A percentile compares a stretch with the other conserved stretches of the same genome.
Conservation (phyloP, 2,329 filamentous ascomycete species). For the Trematosphaeria pertusa region DNA sequence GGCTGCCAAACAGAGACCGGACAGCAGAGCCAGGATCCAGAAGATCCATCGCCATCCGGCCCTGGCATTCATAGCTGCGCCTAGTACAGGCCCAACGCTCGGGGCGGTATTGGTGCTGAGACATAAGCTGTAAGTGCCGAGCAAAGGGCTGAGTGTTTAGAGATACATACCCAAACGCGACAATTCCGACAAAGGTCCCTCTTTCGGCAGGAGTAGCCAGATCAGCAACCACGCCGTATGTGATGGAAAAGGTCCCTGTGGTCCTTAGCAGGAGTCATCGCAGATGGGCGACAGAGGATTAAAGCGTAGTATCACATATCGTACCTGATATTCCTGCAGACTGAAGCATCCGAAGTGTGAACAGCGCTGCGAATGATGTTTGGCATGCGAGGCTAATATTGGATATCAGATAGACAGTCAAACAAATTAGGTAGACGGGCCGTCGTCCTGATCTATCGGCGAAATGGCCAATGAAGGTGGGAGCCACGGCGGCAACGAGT, state of each 20-base stretch:
- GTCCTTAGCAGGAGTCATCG: too few relatives aligned
- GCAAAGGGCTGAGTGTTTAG: too few relatives aligned
- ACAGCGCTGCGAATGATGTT: slow-evolving; percentile 52
- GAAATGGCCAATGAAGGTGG: slow-evolving; percentile 3
- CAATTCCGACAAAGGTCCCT: slow-evolving; percentile 1
- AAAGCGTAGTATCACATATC: too few relatives aligned
- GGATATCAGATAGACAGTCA: slow-evolving; percentile 41
- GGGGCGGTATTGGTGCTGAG: slow-evolving; percentile 41
- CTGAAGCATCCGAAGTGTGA: slow-evolving; percentile 69
- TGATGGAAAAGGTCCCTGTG: slow-evolving; percentile 50
- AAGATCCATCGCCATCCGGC: slow-evolving; percentile 34
- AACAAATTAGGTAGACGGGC: slow-evolving; percentile 52
- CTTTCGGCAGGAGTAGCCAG: slow-evolving; percentile 70
- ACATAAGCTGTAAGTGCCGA: too few relatives aligned
- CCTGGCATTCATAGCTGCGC: slow-evolving; percentile 29
- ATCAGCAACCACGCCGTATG: slow-evolving; percentile 73
- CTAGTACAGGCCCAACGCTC: slow-evolving; percentile 22
- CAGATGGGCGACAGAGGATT: too few relatives aligned
- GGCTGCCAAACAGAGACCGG: slow-evolving; percentile 28
- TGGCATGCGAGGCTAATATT: slow-evolving; percentile 44
- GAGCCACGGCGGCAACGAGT: slow-evolving; percentile 4
- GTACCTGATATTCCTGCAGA: slow-evolving; percentile 70
- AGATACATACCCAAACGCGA: too few relatives aligned
- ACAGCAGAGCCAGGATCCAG: slow-evolving; percentile 40
- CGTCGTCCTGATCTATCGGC: slow-evolving; percentile 56